These are phyloP conservation scores for Carex sylvatica DNA, from an alignment of 202 grass and related monocot species.

Conservation along the genomic window DNA sequence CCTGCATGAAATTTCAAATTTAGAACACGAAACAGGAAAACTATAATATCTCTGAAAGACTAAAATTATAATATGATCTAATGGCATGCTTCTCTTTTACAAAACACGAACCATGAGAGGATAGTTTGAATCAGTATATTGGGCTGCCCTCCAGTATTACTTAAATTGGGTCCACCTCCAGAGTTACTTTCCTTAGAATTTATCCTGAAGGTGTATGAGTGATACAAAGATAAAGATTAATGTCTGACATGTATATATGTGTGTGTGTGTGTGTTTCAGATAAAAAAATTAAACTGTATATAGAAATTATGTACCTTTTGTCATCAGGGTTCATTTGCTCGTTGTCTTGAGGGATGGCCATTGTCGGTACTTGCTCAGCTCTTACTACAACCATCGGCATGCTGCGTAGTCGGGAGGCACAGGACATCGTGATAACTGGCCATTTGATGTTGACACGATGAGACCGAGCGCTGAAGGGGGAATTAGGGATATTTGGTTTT, in stretches of 20 bases:
- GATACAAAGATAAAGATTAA: not conserved
- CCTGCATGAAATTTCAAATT: slow-evolving; percentile 30
- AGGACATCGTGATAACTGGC: slow-evolving; percentile 2
- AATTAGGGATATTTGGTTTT: not conserved
- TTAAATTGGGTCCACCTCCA: no score
- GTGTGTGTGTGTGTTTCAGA: not conserved
- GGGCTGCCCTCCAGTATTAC: not conserved
- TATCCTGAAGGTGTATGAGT: not conserved
- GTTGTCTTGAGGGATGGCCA: not conserved
- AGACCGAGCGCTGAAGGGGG: not conserved
- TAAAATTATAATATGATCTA: not conserved
- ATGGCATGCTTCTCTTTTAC: not conserved
- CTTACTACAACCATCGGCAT: not conserved
- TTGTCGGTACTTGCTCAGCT: not conserved
- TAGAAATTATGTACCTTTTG: not conserved
- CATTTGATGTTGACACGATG: slow-evolving; percentile 4
- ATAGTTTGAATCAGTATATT: not conserved
- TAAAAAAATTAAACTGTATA: not conserved
- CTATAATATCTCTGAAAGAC: not conserved
- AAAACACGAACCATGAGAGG: not conserved
- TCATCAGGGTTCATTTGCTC: not conserved
- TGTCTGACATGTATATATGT: not conserved
- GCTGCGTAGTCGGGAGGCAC: not conserved
- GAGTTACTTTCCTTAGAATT: not conserved
- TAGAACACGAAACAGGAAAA: not conserved